Conservation (phyloP, 2,329 filamentous ascomycete species). For the Huntiella bhutanensis region DNA sequence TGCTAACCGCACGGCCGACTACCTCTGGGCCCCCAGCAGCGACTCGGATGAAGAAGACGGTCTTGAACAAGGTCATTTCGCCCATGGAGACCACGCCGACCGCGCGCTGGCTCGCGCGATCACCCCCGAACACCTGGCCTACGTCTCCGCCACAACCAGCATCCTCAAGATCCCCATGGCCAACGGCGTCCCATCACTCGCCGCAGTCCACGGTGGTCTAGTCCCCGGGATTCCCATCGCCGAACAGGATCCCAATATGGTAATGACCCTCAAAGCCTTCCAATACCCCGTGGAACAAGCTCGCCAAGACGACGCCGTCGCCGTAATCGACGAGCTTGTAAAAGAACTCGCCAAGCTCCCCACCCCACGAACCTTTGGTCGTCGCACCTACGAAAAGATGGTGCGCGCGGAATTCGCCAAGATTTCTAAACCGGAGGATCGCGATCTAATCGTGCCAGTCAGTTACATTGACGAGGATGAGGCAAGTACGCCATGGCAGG, state of each 20-base stretch:
- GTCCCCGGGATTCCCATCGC: slow-evolving; percentile 55
- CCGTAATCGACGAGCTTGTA: slow-evolving; percentile 13
- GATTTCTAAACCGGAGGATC: slow-evolving; percentile 14
- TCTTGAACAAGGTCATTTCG: slow-evolving; percentile 14
- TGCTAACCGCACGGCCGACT: slow-evolving; percentile 11
- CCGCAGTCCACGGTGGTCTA: slow-evolving; percentile 71
- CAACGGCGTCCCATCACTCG: slow-evolving; percentile 22
- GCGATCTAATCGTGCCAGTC: slow-evolving; percentile 20
- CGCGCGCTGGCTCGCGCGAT: slow-evolving; percentile 38
- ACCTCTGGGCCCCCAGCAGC: slow-evolving; percentile 12
- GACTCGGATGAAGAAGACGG: slow-evolving; percentile 17
- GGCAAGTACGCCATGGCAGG: slow-evolving; percentile 47
- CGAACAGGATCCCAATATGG: slow-evolving; percentile 55
- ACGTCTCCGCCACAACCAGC: slow-evolving; percentile 55
- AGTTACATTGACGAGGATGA: slow-evolving; percentile 32
- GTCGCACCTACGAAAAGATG: slow-evolving; percentile 9
- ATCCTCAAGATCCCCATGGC: slow-evolving; percentile 40
- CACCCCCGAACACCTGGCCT: slow-evolving; percentile 40
- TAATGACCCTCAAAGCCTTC: slow-evolving; percentile 85
- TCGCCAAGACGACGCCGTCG: slow-evolving; percentile 17
- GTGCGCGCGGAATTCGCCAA: slow-evolving; percentile 8
- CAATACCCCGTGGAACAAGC: slow-evolving; percentile 29
- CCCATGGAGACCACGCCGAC: slow-evolving; percentile 22
- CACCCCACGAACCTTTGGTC: slow-evolving; percentile 5
- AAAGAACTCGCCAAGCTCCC: slow-evolving; percentile 6